A percentile compares a stretch with the other conserved stretches of the same genome.
These are phyloP conservation scores for Salix udensis DNA, from an alignment of 345 rosid species.

Conservation along the genomic window DNA sequence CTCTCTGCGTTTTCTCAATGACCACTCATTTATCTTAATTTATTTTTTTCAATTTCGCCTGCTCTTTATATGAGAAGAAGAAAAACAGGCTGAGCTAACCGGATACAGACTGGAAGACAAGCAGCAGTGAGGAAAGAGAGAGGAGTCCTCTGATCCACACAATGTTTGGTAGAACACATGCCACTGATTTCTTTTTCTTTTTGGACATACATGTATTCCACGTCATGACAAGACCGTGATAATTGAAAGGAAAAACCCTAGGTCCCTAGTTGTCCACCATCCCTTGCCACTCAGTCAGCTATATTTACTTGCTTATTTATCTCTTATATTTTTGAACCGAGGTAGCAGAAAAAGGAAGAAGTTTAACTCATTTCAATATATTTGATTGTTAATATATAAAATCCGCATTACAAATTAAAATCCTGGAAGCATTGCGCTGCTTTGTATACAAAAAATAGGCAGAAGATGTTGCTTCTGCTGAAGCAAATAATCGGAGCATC, in stretches of 20 bases:
- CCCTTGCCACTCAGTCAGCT: not conserved
- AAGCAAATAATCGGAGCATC: too few relatives aligned
- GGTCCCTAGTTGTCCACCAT: not conserved
- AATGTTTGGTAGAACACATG: constrained; percentile 29
- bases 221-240: not conserved
- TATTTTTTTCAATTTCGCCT: not conserved
- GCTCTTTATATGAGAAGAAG: not conserved
- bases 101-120: not conserved
- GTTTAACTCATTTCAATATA: too few relatives aligned
- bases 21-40: not conserved
- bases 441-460: too few relatives aligned
- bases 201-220: not conserved
- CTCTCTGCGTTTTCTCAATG: constrained; percentile 3
- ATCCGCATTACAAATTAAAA: too few relatives aligned
- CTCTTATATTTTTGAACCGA: too few relatives aligned
- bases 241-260: not conserved
- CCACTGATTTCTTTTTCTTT: constrained; percentile 37
- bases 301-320: not conserved
- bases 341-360: too few relatives aligned
- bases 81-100: not conserved
- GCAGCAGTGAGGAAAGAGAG: not conserved
- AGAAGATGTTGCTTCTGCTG: too few relatives aligned
- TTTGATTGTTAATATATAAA: too few relatives aligned
- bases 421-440: too few relatives aligned
- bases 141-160: constrained; percentile 43